Evolutionary conservation across 2,329 filamentous ascomycete genomes (phyloP).

Genomic region (Verticillium nonalfalfae): DNA sequence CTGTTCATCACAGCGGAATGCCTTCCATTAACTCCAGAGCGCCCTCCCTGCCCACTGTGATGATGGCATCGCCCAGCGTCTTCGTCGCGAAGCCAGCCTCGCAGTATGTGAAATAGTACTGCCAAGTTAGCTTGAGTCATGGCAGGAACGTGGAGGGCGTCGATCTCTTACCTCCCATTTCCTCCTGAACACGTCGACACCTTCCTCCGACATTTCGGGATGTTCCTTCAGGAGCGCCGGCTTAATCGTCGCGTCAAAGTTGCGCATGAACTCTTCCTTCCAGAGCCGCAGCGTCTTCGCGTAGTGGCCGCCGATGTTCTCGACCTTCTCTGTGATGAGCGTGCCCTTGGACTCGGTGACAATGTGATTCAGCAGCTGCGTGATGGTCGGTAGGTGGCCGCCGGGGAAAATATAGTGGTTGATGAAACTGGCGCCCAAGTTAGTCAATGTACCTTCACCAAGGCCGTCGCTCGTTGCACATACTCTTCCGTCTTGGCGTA

Average conservation of each 20-base stretch:
- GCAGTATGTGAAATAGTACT: conserved; percentile 72
- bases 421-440: conserved; percentile 48
- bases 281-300: conserved; percentile 62
- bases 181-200: conserved; percentile 59
- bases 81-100: conserved; percentile 69
- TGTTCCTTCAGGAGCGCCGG: conserved; percentile 55
- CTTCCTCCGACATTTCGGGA: conserved; percentile 50
- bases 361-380: conserved; percentile 53
- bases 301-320: conserved; percentile 72
- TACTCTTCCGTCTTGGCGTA: conserved; percentile 61
- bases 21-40: conserved; percentile 63
- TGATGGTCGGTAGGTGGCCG: conserved; percentile 59
- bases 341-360: conserved; percentile 52
- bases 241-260: conserved; percentile 55
- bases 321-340: conserved; percentile 59
- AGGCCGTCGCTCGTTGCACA: conserved; percentile 13
- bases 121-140: conserved; percentile 9
- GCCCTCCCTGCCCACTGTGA: conserved; percentile 62
- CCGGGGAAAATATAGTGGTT: conserved; percentile 73
- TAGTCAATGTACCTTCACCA: neutral
- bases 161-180: conserved; percentile 58
- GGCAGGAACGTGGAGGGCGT: neutral
- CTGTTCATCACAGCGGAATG: conserved; percentile 48
- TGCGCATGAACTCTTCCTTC: conserved; percentile 58
- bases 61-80: conserved; percentile 65